Evolutionary conservation across 2,329 filamentous ascomycete genomes (phyloP).

Genomic region (Chalaropsis ovoidea): DNA sequence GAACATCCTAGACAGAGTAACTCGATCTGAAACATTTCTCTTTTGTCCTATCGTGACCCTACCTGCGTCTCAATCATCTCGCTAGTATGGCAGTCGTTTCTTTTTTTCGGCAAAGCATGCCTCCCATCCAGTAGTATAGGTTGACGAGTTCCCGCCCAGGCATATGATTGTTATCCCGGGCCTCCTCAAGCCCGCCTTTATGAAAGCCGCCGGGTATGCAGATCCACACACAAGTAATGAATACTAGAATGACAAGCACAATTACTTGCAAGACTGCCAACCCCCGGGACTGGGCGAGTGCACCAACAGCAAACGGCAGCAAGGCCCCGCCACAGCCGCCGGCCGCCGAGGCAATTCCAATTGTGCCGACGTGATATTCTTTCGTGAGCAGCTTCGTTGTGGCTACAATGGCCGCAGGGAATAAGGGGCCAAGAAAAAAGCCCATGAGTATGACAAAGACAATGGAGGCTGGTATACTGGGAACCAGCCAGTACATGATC

Average conservation of each 20-base stretch:
- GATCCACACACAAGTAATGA: slow-evolving; percentile 40
- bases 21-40: not conserved
- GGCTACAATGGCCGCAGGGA: slow-evolving; percentile 63
- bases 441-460: slow-evolving; percentile 62
- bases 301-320: slow-evolving; percentile 57
- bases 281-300: slow-evolving; percentile 50
- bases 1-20: not conserved
- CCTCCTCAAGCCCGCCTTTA: slow-evolving; percentile 36
- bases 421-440: slow-evolving; percentile 71
- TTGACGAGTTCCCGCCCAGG: slow-evolving; percentile 16
- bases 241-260: slow-evolving; percentile 40
- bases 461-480: slow-evolving; percentile 62
- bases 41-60: not conserved
- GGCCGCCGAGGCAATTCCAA: slow-evolving; percentile 71
- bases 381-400: slow-evolving; percentile 64
- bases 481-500: slow-evolving; percentile 72
- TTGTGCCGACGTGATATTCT: slow-evolving; percentile 65
- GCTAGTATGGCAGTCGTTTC: not conserved
- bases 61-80: not conserved
- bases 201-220: slow-evolving; percentile 36
- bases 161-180: slow-evolving; percentile 31
- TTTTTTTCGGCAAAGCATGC: not conserved
- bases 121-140: slow-evolving; percentile 6
- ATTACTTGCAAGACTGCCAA: slow-evolving; percentile 50
- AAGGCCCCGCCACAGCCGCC: slow-evolving; percentile 62